These are phyloP conservation scores for Leptodontidium sp. DNA, from an alignment of 2,329 filamentous ascomycete species.

Conservation along the genomic window DNA sequence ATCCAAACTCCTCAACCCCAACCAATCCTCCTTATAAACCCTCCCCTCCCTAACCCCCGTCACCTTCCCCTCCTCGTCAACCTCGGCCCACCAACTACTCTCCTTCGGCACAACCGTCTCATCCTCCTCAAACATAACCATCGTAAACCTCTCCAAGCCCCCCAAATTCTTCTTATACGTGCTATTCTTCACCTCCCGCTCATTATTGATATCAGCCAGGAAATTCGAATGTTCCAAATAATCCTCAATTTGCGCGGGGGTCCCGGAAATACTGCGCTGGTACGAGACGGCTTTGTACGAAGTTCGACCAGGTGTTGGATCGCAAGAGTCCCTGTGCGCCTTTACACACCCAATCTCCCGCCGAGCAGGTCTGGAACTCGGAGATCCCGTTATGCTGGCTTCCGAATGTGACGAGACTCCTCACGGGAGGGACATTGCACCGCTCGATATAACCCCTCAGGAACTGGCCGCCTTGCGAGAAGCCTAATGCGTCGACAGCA, in stretches of 20 bases:
- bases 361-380: constrained; percentile 77
- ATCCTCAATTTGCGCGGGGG: constrained; percentile 67
- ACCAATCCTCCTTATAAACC: constrained; percentile 92
- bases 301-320: constrained; percentile 79
- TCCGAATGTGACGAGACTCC: constrained; percentile 74
- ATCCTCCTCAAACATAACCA: constrained; percentile 92
- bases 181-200: constrained; percentile 76
- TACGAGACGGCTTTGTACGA: constrained; percentile 82
- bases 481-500: constrained; percentile 89
- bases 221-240: constrained; percentile 89
- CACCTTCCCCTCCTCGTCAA: constrained; percentile 71
- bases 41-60: constrained; percentile 72
- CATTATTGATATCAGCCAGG: constrained; percentile 96
- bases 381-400: constrained; percentile 83
- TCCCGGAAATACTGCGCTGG: constrained; percentile 96
- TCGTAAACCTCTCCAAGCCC: constrained; percentile 77
- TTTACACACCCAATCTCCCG: constrained; percentile 81
- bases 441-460: constrained; percentile 89
- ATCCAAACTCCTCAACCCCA: constrained; percentile 83
- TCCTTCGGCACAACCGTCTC: constrained; percentile 88
- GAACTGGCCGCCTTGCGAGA: constrained; percentile 96
- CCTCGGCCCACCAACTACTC: constrained; percentile 88
- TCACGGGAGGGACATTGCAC: constrained; percentile 71
- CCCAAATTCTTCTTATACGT: constrained; percentile 77
- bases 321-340: constrained; percentile 80